These are phyloP conservation scores for Encephalitozoon romaleae DNA, from an alignment of 371 early-diverging fungal genomes.

Conservation along the genomic window DNA sequence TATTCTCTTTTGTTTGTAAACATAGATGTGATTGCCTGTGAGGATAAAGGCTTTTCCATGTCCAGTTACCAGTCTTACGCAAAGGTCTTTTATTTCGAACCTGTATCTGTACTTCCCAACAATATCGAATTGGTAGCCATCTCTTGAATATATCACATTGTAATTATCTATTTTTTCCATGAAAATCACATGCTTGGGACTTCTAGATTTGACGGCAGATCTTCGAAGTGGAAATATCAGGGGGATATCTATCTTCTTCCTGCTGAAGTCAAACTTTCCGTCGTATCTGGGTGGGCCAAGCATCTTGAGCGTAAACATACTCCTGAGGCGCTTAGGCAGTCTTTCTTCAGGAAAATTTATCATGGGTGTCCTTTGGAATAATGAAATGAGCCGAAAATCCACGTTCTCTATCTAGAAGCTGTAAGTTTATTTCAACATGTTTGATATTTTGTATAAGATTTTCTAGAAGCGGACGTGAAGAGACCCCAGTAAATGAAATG, in stretches of 20 bases:
- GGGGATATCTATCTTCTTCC: neutral
- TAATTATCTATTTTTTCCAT: neutral
- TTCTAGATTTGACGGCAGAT: neutral
- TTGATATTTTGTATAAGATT: neutral
- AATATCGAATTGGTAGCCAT: neutral
- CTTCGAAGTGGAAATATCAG: neutral
- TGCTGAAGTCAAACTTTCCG: neutral
- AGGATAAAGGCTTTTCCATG: constrained; percentile 6
- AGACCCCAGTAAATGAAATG: constrained; percentile 21
- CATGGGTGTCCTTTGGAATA: neutral
- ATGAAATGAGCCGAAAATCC: neutral
- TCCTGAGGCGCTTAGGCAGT: neutral
- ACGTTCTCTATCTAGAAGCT: neutral
- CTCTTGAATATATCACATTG: neutral
- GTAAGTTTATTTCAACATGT: neutral
- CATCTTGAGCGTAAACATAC: neutral
- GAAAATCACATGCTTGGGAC: neutral
- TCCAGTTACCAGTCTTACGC: neutral
- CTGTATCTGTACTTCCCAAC: neutral
- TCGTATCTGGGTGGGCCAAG: neutral
- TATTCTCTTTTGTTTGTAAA: neutral
- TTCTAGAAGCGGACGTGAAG: neutral
- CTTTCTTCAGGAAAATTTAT: constrained; percentile 1
- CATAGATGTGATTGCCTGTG: neutral
- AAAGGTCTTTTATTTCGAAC: neutral